Evolutionary conservation across 805 yeast genomes (phyloP).

Genomic region (Cyberlindnera americana): DNA sequence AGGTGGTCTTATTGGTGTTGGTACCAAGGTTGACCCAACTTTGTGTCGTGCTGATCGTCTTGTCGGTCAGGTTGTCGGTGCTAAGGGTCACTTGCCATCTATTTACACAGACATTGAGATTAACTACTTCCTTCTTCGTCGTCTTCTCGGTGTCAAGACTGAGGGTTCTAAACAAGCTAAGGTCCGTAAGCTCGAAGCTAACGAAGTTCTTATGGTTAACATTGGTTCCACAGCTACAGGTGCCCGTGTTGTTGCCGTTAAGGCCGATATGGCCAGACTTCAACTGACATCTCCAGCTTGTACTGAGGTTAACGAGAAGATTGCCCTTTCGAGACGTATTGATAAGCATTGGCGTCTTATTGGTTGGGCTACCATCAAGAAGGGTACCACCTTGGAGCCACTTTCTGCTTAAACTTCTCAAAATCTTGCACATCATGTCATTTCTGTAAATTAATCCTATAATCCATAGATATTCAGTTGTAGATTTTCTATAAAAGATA

Average conservation of each 20-base stretch:
- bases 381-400: conserved; percentile 87
- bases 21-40: conserved; percentile 98
- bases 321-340: conserved; percentile 97
- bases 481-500: no score
- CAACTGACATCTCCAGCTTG: conserved; percentile 97
- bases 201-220: conserved; percentile 97
- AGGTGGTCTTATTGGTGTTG: conserved; percentile 99
- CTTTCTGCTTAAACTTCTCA: conserved; percentile 1
- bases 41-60: conserved; percentile 98
- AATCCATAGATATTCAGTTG: not conserved
- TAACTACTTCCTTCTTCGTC: conserved; percentile 92
- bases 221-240: conserved; percentile 99
- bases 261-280: conserved; percentile 98
- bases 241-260: conserved; percentile 96
- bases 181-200: conserved; percentile 89
- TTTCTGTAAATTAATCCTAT: conserved; percentile 2
- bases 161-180: conserved; percentile 96
- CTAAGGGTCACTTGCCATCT: conserved; percentile 92
- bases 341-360: conserved; percentile 99
- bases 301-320: conserved; percentile 97
- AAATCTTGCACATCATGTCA: conserved; percentile 26
- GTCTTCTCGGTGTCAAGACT: conserved; percentile 96
- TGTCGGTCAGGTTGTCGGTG: conserved; percentile 99
- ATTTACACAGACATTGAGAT: conserved; percentile 97
- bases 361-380: conserved; percentile 99